A percentile compares a stretch with the other conserved stretches of the same genome.
These are phyloP conservation scores for Xylaria multiplex DNA, from an alignment of 2,329 filamentous ascomycete genomes.

Conservation along the genomic window DNA sequence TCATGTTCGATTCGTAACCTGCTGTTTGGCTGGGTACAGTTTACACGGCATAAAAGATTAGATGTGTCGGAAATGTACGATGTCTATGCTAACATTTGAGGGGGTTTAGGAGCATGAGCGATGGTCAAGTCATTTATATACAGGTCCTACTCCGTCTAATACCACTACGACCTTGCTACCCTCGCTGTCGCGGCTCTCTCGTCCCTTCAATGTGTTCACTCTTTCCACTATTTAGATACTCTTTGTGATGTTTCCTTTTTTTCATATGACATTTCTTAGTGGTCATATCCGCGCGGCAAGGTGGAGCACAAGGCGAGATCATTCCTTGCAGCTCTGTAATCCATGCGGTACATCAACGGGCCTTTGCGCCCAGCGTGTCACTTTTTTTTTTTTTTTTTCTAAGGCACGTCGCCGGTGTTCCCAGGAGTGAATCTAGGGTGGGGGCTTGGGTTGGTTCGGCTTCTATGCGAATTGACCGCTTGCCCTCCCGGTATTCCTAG, in stretches of 20 bases:
- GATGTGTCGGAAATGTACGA: slow-evolving; percentile 32
- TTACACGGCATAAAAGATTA: slow-evolving; percentile 6
- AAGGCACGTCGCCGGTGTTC: slow-evolving; percentile 43
- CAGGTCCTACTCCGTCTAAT: slow-evolving; percentile 4
- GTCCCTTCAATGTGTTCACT: background rate
- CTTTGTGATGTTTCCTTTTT: slow-evolving; percentile 12
- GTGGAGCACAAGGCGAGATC: slow-evolving; percentile 80
- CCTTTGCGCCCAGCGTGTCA: slow-evolving; percentile 36
- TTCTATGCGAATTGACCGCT: slow-evolving; percentile 55
- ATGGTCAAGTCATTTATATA: slow-evolving; percentile 17
- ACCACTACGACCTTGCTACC: background rate
- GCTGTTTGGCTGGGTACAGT: slow-evolving; percentile 4
- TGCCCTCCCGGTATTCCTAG: slow-evolving; percentile 52
- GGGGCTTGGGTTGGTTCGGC: slow-evolving; percentile 48
- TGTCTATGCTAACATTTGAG: slow-evolving; percentile 34
- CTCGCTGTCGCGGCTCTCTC: background rate
- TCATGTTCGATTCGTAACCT: slow-evolving; percentile 61
- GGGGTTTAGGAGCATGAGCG: slow-evolving; percentile 24
- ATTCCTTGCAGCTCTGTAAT: slow-evolving; percentile 81
- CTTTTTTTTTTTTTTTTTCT: slow-evolving; percentile 21
- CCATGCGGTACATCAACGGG: slow-evolving; percentile 72
- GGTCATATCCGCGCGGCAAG: slow-evolving; percentile 71
- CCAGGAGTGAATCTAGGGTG: slow-evolving; percentile 44
- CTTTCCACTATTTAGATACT: background rate
- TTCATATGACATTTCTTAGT: slow-evolving; percentile 9